Evolutionary conservation across 176 grass and related monocot species (phyloP), one percentile per base, ranked within the genome.

Genomic region (Ampelocalamus luodianensis): DNA sequence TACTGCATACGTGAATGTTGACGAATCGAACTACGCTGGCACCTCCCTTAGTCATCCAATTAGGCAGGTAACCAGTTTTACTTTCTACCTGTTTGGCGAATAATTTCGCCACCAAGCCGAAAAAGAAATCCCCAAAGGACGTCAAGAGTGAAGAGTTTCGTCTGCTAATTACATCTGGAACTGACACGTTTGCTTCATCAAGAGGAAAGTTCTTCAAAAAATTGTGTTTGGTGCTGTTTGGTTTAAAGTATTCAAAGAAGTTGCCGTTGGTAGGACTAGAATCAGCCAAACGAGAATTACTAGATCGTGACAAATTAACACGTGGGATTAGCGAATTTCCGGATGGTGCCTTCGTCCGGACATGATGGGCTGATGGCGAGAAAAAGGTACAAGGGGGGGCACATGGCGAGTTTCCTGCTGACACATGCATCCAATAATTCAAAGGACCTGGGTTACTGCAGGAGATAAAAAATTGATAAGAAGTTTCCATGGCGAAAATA

Each of bases 371-470:
- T 34, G 32, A 51, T 20, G 50, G 4, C 4, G 42, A 24, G 23
- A 46, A 34, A 24, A 50, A 14, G 40, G 12, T 15, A 4, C 5
- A 16, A 22, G 5, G 8, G 60, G 60, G 1, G 16, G 65, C 65
- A 55, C 49, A 42, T 70, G 65, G 49, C 13, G 65, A 43, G 49
- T 16, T 81, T 81, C 22, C 7, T 16, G 48, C 79, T 70, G 65
- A 81, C 65, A 51, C 13, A 68, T 27, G 7, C 48, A 14, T 66
- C 78, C 22, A 51, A 67, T 37, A 39, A 37, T 24, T 40, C 29
- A 27, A 5, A 10, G 12, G 18, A 13, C 12, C 10, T n/a, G 18
- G 24, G 26, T 49, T 38, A 22, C 26, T 3, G 5, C 17, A 81
- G 24, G 10, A 23, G 48, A 29, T 29, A 29, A 29, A 29, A 29